phyloP scores from a whole-genome alignment of 139 green algal genomes.

The Picochlorum sp. region DNA sequence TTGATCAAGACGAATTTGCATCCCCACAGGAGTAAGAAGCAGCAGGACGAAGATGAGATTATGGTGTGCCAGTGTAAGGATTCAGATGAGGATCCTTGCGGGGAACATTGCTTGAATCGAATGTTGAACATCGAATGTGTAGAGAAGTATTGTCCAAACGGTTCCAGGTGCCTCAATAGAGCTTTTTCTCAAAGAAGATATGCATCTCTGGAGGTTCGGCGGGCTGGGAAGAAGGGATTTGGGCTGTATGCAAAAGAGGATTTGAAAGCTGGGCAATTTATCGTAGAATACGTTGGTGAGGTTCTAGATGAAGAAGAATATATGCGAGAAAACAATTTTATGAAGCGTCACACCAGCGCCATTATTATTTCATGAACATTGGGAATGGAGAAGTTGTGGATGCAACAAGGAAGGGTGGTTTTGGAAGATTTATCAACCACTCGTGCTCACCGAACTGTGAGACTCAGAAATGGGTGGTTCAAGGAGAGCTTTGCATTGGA shows the following conservation, averaged over 20 bases:
- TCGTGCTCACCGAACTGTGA: constrained; percentile 95
- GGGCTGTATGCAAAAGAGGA: constrained; percentile 70
- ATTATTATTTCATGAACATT: constrained; percentile 99
- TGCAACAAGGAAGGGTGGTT: constrained; percentile 82
- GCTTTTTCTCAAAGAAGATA: constrained; percentile 78
- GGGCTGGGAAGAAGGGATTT: constrained; percentile 80
- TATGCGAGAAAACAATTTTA: constrained; percentile 76
- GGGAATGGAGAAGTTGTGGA: constrained; percentile 96
- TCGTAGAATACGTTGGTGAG: constrained; percentile 97
- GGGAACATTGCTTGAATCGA: constrained; percentile 88
- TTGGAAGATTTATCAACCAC: constrained; percentile 97
- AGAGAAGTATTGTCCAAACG: constrained; percentile 80
- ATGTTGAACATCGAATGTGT: constrained; percentile 90
- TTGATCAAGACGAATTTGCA: constrained; percentile 70
- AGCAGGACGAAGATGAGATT: constrained; percentile 83
- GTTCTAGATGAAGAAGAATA: constrained; percentile 96
- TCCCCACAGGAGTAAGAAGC: constrained; percentile 62
- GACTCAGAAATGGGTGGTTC: constrained; percentile 96
- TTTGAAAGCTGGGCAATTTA: constrained; percentile 76
- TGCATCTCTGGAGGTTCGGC: constrained; percentile 63
- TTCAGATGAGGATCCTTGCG: constrained; percentile 53
- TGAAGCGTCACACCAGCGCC: constrained; percentile 61
- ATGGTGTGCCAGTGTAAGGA: constrained; percentile 89
- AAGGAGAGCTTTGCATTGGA: constrained; percentile 92
- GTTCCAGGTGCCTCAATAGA: constrained; percentile 85